Conservation (phyloP, 1,284 basidiomycete species). For the Heterobasidion occidentale region DNA sequence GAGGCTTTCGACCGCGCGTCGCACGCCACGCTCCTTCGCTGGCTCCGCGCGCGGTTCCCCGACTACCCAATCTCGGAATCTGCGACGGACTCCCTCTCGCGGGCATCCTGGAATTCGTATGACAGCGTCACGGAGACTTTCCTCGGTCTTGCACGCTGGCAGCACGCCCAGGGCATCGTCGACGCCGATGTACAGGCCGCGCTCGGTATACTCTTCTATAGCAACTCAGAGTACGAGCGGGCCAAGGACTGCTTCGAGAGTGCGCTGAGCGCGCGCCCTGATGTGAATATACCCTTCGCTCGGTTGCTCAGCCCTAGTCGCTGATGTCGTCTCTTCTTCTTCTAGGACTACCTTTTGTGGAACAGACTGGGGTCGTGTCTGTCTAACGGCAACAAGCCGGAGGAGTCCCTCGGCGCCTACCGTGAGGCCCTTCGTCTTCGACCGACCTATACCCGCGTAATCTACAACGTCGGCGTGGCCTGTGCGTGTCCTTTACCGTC, state of each 20-base stretch:
- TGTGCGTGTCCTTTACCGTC: slow-evolving; percentile 43
- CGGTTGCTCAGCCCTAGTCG: neutral
- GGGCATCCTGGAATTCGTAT: slow-evolving; percentile 82
- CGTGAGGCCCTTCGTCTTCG: slow-evolving; percentile 88
- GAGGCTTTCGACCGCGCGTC: slow-evolving; percentile 90
- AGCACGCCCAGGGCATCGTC: slow-evolving; percentile 63
- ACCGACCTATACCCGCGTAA: slow-evolving; percentile 94
- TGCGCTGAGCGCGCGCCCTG: slow-evolving; percentile 74
- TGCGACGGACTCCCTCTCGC: slow-evolving; percentile 48
- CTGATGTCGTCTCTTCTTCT: neutral
- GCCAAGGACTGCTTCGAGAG: slow-evolving; percentile 90
- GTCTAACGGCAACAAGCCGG: slow-evolving; percentile 92
- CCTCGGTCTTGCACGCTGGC: slow-evolving; percentile 76
- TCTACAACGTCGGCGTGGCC: slow-evolving; percentile 96
- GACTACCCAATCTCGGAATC: slow-evolving; percentile 49
- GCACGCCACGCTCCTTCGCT: slow-evolving; percentile 82
- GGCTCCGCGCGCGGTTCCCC: slow-evolving; percentile 79
- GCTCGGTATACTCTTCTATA: slow-evolving; percentile 92
- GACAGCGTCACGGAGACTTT: slow-evolving; percentile 79
- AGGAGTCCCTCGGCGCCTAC: slow-evolving; percentile 94
- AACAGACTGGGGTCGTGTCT: slow-evolving; percentile 93
- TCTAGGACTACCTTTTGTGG: slow-evolving; percentile 91
- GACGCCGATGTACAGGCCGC: slow-evolving; percentile 94
- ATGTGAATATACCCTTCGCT: slow-evolving; percentile 26
- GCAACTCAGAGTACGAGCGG: slow-evolving; percentile 68